Evolutionary conservation across 140 eudicot species (phyloP).

Genomic region (Stevia rebaudiana): DNA sequence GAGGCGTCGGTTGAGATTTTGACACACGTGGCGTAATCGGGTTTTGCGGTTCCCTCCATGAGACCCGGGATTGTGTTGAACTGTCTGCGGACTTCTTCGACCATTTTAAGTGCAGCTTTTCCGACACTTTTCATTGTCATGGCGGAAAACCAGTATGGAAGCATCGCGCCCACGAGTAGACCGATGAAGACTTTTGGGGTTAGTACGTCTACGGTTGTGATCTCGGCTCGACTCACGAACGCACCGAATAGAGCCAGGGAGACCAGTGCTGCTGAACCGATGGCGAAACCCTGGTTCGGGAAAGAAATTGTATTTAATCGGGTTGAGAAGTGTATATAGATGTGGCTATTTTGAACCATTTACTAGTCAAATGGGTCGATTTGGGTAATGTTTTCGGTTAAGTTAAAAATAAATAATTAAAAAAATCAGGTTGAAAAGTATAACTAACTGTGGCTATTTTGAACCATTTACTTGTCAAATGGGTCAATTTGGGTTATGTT

Average conservation of each 20-base stretch:
- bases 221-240: conserved; percentile 48
- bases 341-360: neutral
- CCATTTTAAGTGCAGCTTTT: conserved; percentile 57
- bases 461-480: too few species aligned
- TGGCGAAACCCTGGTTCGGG: conserved; percentile 43
- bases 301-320: neutral
- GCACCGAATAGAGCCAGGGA: conserved; percentile 62
- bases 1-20: conserved; percentile 91
- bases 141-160: conserved; percentile 61
- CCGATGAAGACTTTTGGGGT: conserved; percentile 68
- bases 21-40: conserved; percentile 87
- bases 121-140: conserved; percentile 74
- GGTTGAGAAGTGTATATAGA: neutral
- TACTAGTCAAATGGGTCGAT: neutral
- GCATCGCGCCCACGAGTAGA: conserved; percentile 57
- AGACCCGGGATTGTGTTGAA: conserved; percentile 68
- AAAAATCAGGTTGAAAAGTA: too few species aligned
- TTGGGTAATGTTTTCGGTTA: neutral
- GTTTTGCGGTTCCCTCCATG: conserved; percentile 75
- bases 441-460: too few species aligned
- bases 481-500: too few species aligned
- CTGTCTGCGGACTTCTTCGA: conserved; percentile 56
- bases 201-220: conserved; percentile 41
- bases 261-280: conserved; percentile 59
- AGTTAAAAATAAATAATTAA: neutral